These are phyloP conservation scores for Skeletonema marinoi DNA, from an alignment of 108 stramenopile species.

Conservation along the genomic window DNA sequence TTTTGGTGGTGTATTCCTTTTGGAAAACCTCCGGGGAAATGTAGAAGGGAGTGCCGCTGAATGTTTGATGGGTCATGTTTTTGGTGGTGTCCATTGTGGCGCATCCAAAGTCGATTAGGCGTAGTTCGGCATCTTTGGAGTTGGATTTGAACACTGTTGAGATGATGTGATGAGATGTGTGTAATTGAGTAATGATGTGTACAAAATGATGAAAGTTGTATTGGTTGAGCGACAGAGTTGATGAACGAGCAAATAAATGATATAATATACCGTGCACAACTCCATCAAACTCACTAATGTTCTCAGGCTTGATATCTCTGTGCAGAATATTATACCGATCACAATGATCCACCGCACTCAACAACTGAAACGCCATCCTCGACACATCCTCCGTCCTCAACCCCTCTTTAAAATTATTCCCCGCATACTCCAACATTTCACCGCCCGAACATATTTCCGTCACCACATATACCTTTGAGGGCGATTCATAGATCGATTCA, in stretches of 20 bases:
- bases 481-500: conserved; percentile 62
- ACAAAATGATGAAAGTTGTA: too few species aligned
- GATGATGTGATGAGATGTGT: too few species aligned
- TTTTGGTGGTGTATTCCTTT: conserved; percentile 33
- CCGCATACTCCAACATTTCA: conserved; percentile 73
- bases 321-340: conserved; percentile 52
- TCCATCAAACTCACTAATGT: conserved; percentile 44
- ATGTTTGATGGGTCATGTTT: conserved; percentile 53
- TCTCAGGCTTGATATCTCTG: conserved; percentile 51
- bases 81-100: conserved; percentile 39
- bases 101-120: conserved; percentile 76
- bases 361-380: conserved; percentile 67
- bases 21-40: conserved; percentile 77
- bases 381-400: conserved; percentile 72
- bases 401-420: conserved; percentile 52
- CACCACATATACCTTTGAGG: conserved; percentile 49
- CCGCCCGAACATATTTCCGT: conserved; percentile 70
- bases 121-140: conserved; percentile 47
- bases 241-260: too few species aligned
- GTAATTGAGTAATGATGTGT: too few species aligned
- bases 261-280: too few species aligned
- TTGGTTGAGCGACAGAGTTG: too few species aligned
- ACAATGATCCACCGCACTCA: conserved; percentile 67
- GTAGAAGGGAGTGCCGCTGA: conserved; percentile 77
- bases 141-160: conserved; percentile 39